phyloP scores from a whole-genome alignment of 306 rosid species.

The Abrus precatorius region DNA sequence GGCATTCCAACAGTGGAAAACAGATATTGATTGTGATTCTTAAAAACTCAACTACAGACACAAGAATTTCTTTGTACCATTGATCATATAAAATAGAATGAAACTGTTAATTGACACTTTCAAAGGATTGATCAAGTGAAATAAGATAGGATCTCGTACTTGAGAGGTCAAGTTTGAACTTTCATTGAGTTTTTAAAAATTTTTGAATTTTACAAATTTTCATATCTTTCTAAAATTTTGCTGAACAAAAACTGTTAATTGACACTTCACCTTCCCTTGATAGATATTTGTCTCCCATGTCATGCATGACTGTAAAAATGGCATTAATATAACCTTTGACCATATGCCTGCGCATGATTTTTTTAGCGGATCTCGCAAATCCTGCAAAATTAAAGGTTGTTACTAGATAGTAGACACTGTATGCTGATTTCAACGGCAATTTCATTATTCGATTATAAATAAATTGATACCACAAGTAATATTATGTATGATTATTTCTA shows the following conservation, averaged over 20 bases:
- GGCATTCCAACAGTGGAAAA: constrained; percentile 39
- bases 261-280: constrained; percentile 59
- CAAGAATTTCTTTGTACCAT: background rate
- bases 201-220: too few species aligned
- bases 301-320: constrained; percentile 23
- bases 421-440: background rate
- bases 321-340: background rate
- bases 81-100: constrained; percentile 26
- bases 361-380: background rate
- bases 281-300: constrained; percentile 18
- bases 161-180: too few species aligned
- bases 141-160: too few species aligned
- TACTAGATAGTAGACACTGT: background rate
- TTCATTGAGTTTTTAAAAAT: too few species aligned
- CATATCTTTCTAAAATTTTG: too few species aligned
- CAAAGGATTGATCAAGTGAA: too few species aligned
- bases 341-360: constrained; percentile 10
- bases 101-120: constrained; percentile 53
- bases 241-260: constrained; percentile 32
- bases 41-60: background rate
- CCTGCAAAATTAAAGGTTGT: constrained; percentile 4
- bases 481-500: too few species aligned
- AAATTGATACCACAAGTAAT: too few species aligned
- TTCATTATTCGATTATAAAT: background rate
- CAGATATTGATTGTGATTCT: background rate